Percentiles rank a stretch among this genome's conserved stretches.
Conservation (phyloP, 2,329 filamentous ascomycete species). For the Xylariaceae sp. region DNA sequence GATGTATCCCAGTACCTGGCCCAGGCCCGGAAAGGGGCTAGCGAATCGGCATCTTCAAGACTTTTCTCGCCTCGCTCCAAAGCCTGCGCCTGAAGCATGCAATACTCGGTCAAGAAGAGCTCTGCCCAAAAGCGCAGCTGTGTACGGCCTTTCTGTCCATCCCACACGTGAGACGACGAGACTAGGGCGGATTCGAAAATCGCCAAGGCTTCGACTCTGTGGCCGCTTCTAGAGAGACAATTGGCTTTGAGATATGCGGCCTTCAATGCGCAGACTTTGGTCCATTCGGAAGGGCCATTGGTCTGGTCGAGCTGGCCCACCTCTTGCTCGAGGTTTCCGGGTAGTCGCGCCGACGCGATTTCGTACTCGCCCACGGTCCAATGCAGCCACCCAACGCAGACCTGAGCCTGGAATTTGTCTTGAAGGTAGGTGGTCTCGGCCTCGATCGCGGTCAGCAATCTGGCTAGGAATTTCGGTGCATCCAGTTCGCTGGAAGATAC, state of each 20-base stretch:
- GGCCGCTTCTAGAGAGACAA: constrained; percentile 42
- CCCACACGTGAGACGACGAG: constrained; percentile 49
- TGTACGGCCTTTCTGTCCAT: constrained; percentile 44
- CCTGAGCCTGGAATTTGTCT: constrained; percentile 68
- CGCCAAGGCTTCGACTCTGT: constrained; percentile 51
- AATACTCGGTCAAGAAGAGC: constrained; percentile 66
- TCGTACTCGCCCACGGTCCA: constrained; percentile 67
- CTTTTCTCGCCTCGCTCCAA: constrained; percentile 43
- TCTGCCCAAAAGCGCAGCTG: constrained; percentile 75
- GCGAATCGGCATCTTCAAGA: constrained; percentile 43
- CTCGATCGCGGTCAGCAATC: constrained; percentile 50
- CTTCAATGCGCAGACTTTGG: constrained; percentile 73
- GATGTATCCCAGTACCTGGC: constrained; percentile 56
- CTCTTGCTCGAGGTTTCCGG: constrained; percentile 52
- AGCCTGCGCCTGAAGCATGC: constrained; percentile 58
- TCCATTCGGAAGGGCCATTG: constrained; percentile 63
- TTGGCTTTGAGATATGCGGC: constrained; percentile 69
- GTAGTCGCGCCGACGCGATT: constrained; percentile 53
- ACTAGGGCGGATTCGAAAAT: constrained; percentile 60
- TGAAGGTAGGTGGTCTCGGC: constrained; percentile 45
- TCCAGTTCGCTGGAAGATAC: constrained; percentile 37
- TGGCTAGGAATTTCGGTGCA: constrained; percentile 36
- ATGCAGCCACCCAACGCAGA: constrained; percentile 79
- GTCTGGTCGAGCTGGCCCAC: constrained; percentile 44
- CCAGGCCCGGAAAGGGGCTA: constrained; percentile 60